Conservation (phyloP, 306 rosid genomes). For the Quercus alba region DNA sequence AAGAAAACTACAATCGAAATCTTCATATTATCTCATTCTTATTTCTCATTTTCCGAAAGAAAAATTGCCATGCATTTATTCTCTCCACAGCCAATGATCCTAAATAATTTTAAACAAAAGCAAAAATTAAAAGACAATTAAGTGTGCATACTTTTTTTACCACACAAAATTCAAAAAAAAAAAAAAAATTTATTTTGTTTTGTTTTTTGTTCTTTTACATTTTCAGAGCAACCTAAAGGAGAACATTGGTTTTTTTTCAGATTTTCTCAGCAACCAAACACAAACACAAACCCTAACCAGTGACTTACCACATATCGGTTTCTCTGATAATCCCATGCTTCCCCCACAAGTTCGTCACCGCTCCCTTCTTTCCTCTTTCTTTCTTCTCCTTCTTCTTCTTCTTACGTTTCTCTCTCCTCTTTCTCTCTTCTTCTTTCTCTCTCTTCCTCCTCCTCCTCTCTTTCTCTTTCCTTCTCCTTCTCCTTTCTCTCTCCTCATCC, state of each 20-base stretch:
- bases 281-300: neutral
- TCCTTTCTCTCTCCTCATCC: conserved; percentile 9
- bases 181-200: no score
- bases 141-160: no score
- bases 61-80: no score
- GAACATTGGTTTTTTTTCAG: neutral
- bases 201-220: neutral
- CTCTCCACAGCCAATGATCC: no score
- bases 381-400: conserved; percentile 57
- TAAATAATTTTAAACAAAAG: no score
- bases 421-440: conserved; percentile 28
- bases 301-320: conserved; percentile 93
- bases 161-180: no score
- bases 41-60: no score
- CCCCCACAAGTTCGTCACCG: conserved; percentile 90
- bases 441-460: conserved; percentile 20
- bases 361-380: conserved; percentile 81
- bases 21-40: no score
- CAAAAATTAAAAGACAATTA: no score
- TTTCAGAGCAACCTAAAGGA: conserved; percentile 21
- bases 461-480: conserved; percentile 10
- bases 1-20: no score
- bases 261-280: conserved; percentile 14
- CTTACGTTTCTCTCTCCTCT: conserved; percentile 34
- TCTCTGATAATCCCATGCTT: conserved; percentile 82